Evolutionary conservation across 2,329 filamentous ascomycete genomes (phyloP).

Genomic region (Fusarium euwallaceae): DNA sequence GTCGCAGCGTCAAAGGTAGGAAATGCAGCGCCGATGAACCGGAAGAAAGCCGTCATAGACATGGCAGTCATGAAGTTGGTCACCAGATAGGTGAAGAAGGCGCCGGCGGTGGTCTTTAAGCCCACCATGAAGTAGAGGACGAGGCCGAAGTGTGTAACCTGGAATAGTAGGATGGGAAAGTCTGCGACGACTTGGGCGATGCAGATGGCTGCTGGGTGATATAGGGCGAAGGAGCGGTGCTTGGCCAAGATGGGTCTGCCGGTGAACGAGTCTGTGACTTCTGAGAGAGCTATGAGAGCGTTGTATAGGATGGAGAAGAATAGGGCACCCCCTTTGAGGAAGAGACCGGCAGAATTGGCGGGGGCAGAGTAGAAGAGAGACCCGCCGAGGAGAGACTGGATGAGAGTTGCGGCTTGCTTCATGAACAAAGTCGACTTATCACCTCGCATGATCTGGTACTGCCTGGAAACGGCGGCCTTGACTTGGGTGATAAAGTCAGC

Average conservation of each 20-base stretch:
- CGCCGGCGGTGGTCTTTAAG: constrained; percentile 68
- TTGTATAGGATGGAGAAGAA: constrained; percentile 41
- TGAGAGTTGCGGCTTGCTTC: constrained; percentile 36
- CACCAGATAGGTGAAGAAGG: constrained; percentile 62
- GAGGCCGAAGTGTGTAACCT: constrained; percentile 53
- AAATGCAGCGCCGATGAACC: constrained; percentile 42
- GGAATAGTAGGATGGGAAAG: constrained; percentile 37
- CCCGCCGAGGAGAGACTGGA: constrained; percentile 28
- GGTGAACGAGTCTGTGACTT: constrained; percentile 42
- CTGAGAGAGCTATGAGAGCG: constrained; percentile 36
- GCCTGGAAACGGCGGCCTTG: constrained; percentile 25
- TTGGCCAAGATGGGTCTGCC: constrained; percentile 51
- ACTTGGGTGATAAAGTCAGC: constrained; percentile 30
- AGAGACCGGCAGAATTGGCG: constrained; percentile 23
- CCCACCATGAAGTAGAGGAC: constrained; percentile 76
- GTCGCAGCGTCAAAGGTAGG: constrained; percentile 41
- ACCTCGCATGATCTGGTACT: constrained; percentile 22
- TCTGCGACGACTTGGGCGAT: constrained; percentile 33
- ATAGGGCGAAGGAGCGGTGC: constrained; percentile 50
- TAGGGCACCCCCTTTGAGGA: constrained; percentile 17
- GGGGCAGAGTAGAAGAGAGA: constrained; percentile 38
- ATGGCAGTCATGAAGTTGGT: constrained; percentile 66
- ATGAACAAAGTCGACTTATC: constrained; percentile 33
- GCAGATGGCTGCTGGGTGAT: constrained; percentile 47
- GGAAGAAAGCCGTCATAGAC: constrained; percentile 75